A percentile compares a stretch with the other conserved stretches of the same genome.
Evolutionary conservation across 345 rosid species (phyloP).

Genomic region (Populus euphratica): DNA sequence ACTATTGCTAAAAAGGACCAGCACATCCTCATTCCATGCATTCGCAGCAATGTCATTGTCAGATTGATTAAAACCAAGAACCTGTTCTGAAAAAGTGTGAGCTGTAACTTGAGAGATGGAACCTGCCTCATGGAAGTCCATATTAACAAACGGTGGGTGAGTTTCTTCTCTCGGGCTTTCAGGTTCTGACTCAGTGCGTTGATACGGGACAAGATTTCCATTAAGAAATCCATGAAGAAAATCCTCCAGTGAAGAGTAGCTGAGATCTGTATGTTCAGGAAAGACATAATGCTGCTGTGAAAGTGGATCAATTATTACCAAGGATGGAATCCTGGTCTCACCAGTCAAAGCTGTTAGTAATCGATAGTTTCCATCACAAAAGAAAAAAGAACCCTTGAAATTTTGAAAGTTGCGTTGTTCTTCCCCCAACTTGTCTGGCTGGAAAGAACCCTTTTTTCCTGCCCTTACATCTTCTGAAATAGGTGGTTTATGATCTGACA

Average conservation of each 20-base stretch:
- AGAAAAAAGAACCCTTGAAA: constrained; percentile 65
- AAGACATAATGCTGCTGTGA: constrained; percentile 63
- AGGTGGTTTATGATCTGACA: constrained; percentile 23
- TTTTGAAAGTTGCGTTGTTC: constrained; percentile 33
- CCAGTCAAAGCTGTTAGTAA: constrained; percentile 66
- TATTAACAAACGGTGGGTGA: constrained; percentile 73
- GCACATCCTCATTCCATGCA: constrained; percentile 64
- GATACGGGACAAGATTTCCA: constrained; percentile 63
- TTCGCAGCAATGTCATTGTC: constrained; percentile 29
- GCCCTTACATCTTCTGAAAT: constrained; percentile 20
- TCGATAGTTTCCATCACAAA: constrained; percentile 68
- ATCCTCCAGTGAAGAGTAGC: constrained; percentile 41
- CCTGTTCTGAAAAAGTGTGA: constrained; percentile 50
- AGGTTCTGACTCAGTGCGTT: constrained; percentile 45
- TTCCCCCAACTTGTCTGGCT: constrained; percentile 34
- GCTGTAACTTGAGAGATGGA: constrained; percentile 65
- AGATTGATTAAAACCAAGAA: constrained; percentile 54
- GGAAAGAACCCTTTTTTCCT: constrained; percentile 28
- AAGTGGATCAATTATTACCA: constrained; percentile 65
- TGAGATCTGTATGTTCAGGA: constrained; percentile 34
- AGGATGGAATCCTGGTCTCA: constrained; percentile 64
- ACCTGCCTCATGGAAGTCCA: constrained; percentile 74
- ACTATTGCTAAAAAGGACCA: constrained; percentile 75
- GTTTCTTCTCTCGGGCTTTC: constrained; percentile 43
- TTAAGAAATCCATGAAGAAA: constrained; percentile 59